A percentile compares a stretch with the other conserved stretches of the same genome.
phyloP scores from a whole-genome alignment of 2,329 filamentous ascomycete genomes.

The Fusarium sulawesiense region DNA sequence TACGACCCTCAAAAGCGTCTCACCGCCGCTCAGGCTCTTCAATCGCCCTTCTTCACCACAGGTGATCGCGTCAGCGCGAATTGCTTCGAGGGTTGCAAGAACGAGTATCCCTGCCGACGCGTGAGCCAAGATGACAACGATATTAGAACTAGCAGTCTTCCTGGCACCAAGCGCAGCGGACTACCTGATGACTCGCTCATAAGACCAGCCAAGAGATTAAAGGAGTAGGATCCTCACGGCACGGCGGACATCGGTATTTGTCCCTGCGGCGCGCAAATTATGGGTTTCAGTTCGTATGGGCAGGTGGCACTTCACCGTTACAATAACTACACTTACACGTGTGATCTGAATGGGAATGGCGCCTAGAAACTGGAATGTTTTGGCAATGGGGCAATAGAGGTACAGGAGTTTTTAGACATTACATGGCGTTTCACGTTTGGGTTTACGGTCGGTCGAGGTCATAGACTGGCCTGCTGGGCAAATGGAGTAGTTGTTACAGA shows the following conservation, averaged over 20 bases:
- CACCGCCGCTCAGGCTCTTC: conserved; percentile 87
- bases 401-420: background rate
- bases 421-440: conserved; percentile 29
- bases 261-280: background rate
- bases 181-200: conserved; percentile 83
- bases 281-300: too few species aligned
- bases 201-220: conserved; percentile 70
- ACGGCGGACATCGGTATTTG: background rate
- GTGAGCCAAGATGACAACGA: conserved; percentile 97
- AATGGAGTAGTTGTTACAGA: conserved; percentile 1
- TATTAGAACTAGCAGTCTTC: conserved; percentile 87
- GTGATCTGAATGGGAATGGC: background rate
- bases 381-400: background rate
- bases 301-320: background rate
- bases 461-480: background rate
- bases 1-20: conserved; percentile 92
- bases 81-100: conserved; percentile 90
- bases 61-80: conserved; percentile 80
- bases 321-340: background rate
- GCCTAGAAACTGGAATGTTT: background rate
- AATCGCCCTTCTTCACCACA: conserved; percentile 87
- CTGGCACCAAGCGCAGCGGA: conserved; percentile 90
- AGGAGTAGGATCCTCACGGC: conserved; percentile 56
- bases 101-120: conserved; percentile 88
- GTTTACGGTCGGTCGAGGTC: background rate